Evolutionary conservation across 257 asterid genomes (phyloP), one percentile per base, ranked within the genome.

Genomic region (Orobanche coerulescens): DNA sequence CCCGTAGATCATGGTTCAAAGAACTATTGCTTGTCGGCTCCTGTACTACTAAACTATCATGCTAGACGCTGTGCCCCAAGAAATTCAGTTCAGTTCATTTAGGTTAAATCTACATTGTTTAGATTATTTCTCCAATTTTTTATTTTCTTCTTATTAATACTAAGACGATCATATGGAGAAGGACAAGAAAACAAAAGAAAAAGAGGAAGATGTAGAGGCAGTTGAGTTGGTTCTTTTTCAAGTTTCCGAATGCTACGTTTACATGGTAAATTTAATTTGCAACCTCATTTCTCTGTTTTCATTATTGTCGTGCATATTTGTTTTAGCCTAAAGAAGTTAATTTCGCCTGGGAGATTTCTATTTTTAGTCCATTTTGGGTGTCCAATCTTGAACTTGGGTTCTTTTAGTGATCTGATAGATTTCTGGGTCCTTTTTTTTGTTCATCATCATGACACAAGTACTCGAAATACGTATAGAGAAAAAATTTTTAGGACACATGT

Each of bases 171-270:
- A 54, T 44, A 82, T 81, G 94, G 90, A 84, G 70, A 70, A 68
- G 72, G 85, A 75, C 56, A 68, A 81, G 66, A 70, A 74, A 37
- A 28, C 59, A 37, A 80, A 64, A 49, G 82, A 54, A 66, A 70
- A 72, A 46, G 58, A 69, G 40, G 55, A 71, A 28, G 88, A 80
- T 75, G 85, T 79, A 66, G 84, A 82, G 66, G 75, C 87, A 30
- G 44, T 82, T 49, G 94, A 89, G 78, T 73, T 86, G 42, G 71
- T 81, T 69, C 82, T 84, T 47, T 89, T 84, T 79, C 95, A 89
- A 79, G 95, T 86, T 40, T 53, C 95, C 47, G 97, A 86, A 76
- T 86, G 94, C 77, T 89, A 86, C 71, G 97, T 89, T 49, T 89
- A 89, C 76, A 65, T 89, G 91, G 97, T 89, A 82, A 78, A 47